Conservation (phyloP, 495 filamentous ascomycete species). For the Penicillium chermesinum region DNA sequence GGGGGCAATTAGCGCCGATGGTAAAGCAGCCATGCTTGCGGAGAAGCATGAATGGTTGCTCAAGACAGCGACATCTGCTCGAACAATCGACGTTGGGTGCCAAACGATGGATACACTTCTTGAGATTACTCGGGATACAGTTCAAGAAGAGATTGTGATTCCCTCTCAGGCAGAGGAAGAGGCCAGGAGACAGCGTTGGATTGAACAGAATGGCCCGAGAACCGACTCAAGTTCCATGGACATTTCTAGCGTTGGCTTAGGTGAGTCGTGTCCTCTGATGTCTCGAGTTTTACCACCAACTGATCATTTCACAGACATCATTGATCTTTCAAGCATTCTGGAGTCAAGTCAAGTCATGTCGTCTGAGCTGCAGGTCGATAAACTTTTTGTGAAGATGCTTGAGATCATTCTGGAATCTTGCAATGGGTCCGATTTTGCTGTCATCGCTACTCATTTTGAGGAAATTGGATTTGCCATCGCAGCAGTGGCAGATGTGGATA, state of each 20-base stretch:
- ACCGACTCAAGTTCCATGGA: conserved; percentile 34
- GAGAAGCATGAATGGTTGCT: conserved; percentile 69
- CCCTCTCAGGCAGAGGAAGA: conserved; percentile 49
- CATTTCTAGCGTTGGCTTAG: conserved; percentile 38
- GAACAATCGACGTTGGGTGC: conserved; percentile 62
- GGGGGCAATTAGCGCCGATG: conserved; percentile 66
- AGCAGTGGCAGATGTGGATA: conserved; percentile 65
- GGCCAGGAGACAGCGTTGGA: conserved; percentile 64
- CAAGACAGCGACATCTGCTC: conserved; percentile 55
- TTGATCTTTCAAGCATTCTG: conserved; percentile 81
- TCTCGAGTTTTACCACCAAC: conserved; percentile 4
- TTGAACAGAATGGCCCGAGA: conserved; percentile 56
- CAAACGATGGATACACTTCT: conserved; percentile 60
- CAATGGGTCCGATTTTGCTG: conserved; percentile 72
- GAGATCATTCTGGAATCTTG: conserved; percentile 85
- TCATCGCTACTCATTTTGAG: conserved; percentile 71
- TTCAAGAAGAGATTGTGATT: conserved; percentile 40
- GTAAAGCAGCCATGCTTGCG: conserved; percentile 65
- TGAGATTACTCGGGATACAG: conserved; percentile 51
- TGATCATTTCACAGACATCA: conserved; percentile 54
- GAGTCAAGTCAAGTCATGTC: conserved; percentile 88
- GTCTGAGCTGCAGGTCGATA: conserved; percentile 79
- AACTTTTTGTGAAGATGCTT: conserved; percentile 80
- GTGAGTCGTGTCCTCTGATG: background rate
- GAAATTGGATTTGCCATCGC: conserved; percentile 70